Evolutionary conservation across 2,329 filamentous ascomycete species (phyloP).

Genomic region (Fusarium kyushuense): DNA sequence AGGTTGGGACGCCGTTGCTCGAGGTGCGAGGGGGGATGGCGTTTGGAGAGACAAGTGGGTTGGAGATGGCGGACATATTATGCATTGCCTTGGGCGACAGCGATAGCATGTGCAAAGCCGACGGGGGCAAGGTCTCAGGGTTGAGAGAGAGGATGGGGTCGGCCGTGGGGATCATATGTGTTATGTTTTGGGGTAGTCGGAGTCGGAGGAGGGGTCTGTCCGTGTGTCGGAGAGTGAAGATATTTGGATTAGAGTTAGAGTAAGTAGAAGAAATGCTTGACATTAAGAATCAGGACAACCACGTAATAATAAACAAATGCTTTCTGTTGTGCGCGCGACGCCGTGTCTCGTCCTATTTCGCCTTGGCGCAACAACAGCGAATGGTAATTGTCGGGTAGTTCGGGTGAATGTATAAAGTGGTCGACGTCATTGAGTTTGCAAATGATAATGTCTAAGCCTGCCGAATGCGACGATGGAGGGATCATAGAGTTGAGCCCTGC

Average conservation of each 20-base stretch:
- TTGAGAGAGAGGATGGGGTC: constrained; percentile 37
- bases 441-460: constrained; percentile 30
- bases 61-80: constrained; percentile 42
- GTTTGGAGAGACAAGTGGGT: constrained; percentile 63
- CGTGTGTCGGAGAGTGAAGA: constrained; percentile 10
- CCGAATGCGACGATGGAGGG: constrained; percentile 29
- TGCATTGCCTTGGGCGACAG: constrained; percentile 42
- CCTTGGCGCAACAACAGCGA: constrained; percentile 9
- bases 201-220: constrained; percentile 9
- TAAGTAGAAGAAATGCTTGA: background rate
- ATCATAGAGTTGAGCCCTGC: constrained; percentile 33
- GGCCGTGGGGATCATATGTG: constrained; percentile 43
- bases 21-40: constrained; percentile 80
- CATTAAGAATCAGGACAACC: background rate
- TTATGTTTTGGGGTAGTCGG: constrained; percentile 18
- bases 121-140: constrained; percentile 35
- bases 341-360: constrained; percentile 18
- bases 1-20: constrained; percentile 53
- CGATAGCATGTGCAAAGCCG: constrained; percentile 42
- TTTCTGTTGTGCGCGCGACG: background rate
- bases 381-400: constrained; percentile 27
- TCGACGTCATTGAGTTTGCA: constrained; percentile 42
- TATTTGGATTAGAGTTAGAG: constrained; percentile 10
- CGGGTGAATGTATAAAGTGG: constrained; percentile 31
- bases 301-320: constrained; percentile 20